A percentile compares a stretch with the other conserved stretches of the same genome.
These are phyloP conservation scores for Chytridium lagenaria DNA, from an alignment of 371 early-diverging fungal species.

Conservation along the genomic window DNA sequence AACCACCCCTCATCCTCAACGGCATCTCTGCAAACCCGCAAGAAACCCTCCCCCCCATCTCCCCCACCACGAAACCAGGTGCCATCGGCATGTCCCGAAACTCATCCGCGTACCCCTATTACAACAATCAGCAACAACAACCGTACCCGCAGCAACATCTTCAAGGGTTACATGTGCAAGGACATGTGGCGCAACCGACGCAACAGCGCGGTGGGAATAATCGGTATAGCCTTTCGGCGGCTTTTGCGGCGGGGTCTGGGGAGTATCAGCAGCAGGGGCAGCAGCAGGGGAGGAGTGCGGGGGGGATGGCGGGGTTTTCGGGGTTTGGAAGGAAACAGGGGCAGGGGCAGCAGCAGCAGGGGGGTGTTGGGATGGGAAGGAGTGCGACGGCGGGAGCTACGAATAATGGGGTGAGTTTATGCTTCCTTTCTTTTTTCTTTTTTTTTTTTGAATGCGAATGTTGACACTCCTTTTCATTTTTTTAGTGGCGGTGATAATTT, in stretches of 20 bases:
- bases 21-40: background rate
- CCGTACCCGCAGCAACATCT: background rate
- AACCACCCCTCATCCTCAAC: background rate
- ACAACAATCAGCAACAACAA: background rate
- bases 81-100: background rate
- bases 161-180: background rate
- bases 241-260: background rate
- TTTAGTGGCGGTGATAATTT: no score
- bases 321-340: slow-evolving; percentile 14
- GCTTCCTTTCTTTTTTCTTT: background rate
- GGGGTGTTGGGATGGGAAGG: slow-evolving; percentile 9
- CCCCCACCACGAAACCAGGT: background rate
- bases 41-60: background rate
- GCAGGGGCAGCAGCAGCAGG: background rate
- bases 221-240: slow-evolving; percentile 11
- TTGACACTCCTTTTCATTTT: no score
- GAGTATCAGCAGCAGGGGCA: background rate
- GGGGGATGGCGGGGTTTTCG: slow-evolving; percentile 14
- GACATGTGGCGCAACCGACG: background rate
- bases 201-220: background rate
- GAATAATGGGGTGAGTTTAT: slow-evolving; percentile 7
- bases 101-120: background rate
- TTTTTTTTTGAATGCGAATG: slow-evolving; percentile 7
- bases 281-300: background rate
- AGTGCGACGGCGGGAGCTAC: background rate